Evolutionary conservation across 2,329 filamentous ascomycete genomes (phyloP).

Genomic region (Aspergillus luchuensis): DNA sequence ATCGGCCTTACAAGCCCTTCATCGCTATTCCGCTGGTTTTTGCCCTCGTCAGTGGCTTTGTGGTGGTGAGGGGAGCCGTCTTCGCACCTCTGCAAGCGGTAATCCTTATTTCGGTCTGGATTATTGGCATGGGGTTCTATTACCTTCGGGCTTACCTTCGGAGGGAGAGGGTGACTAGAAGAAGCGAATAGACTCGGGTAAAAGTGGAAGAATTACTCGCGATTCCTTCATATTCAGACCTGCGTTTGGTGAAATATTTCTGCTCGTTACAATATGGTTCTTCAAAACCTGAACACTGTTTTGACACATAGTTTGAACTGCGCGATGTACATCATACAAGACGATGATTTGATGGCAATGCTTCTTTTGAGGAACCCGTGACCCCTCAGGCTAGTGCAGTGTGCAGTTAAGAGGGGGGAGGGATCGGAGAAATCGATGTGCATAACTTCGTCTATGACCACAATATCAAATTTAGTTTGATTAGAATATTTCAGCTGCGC

Average conservation of each 20-base stretch:
- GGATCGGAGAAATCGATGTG: no score
- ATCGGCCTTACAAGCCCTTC: slow-evolving; percentile 19
- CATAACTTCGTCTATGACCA: no score
- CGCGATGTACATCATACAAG: no score
- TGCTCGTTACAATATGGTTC: background rate
- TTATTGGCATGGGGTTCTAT: slow-evolving; percentile 14
- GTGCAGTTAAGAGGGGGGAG: no score
- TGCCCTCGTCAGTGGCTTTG: slow-evolving; percentile 18
- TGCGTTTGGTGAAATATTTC: background rate
- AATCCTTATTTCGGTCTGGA: slow-evolving; percentile 16
- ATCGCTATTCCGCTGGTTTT: slow-evolving; percentile 14
- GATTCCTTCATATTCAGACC: no score
- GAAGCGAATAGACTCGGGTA: background rate
- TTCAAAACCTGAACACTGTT: no score
- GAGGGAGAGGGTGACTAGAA: slow-evolving; percentile 7
- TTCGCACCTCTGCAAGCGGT: slow-evolving; percentile 19
- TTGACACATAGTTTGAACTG: no score
- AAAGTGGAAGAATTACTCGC: background rate
- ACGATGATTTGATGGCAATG: no score
- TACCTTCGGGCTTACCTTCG: background rate
- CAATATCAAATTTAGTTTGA: no score
- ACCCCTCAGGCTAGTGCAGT: no score
- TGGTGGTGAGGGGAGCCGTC: slow-evolving; percentile 14
- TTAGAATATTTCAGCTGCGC: no score
- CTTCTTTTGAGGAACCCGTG: no score